phyloP scores from a whole-genome alignment of 2,329 filamentous ascomycete species.

The Phoma sp. region DNA sequence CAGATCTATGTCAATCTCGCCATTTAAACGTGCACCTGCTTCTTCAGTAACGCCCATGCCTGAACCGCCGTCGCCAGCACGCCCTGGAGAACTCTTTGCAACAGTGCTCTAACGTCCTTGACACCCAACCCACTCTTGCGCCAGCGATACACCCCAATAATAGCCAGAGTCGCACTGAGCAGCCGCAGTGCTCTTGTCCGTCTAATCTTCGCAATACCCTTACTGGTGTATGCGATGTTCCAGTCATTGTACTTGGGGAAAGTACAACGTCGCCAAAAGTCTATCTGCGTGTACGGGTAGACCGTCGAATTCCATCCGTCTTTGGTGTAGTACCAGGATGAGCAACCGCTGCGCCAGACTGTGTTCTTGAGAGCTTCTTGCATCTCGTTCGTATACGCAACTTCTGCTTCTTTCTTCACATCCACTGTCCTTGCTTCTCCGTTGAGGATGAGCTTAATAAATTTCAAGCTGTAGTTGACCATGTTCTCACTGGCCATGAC shows the following conservation, averaged over 20 bases:
- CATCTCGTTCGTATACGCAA: slow-evolving; percentile 62
- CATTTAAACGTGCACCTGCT: slow-evolving; percentile 3
- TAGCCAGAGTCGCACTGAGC: slow-evolving; percentile 26
- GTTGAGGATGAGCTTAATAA: slow-evolving; percentile 74
- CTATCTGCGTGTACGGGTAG: slow-evolving; percentile 63
- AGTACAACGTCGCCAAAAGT: slow-evolving; percentile 59
- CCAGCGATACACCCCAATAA: slow-evolving; percentile 37
- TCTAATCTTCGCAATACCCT: slow-evolving; percentile 52
- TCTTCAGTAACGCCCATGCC: slow-evolving; percentile 7
- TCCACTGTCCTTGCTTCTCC: slow-evolving; percentile 91
- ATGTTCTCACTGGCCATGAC: slow-evolving; percentile 68
- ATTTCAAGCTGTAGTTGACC: slow-evolving; percentile 65
- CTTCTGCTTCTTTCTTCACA: slow-evolving; percentile 78
- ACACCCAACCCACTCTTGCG: slow-evolving; percentile 32
- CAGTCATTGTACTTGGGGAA: slow-evolving; percentile 64
- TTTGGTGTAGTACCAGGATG: slow-evolving; percentile 74
- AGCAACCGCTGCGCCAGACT: slow-evolving; percentile 61
- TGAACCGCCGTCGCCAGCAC: slow-evolving; percentile 15
- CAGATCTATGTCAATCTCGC: too few species aligned
- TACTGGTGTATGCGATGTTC: slow-evolving; percentile 59
- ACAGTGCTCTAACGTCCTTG: slow-evolving; percentile 26
- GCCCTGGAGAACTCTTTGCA: slow-evolving; percentile 21
- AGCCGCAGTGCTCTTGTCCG: slow-evolving; percentile 24
- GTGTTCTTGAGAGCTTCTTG: slow-evolving; percentile 55
- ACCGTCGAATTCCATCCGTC: slow-evolving; percentile 81